Evolutionary conservation across 176 grass and related monocot genomes (phyloP).

Genomic region (Oryza punctata): DNA sequence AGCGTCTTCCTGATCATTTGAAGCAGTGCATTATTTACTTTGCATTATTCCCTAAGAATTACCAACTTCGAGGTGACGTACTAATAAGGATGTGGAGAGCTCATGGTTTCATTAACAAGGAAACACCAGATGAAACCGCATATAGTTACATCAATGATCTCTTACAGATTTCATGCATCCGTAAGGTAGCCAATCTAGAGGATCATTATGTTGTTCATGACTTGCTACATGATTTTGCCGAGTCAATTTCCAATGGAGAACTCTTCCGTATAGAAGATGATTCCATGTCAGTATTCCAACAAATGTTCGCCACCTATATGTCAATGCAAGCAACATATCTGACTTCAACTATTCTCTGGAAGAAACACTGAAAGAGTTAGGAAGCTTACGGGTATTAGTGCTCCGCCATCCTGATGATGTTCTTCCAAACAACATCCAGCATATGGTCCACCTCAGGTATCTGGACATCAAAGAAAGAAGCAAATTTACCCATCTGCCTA

Average conservation of each 20-base stretch:
- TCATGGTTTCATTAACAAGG: conserved; percentile 45
- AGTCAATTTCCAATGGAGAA: conserved; percentile 41
- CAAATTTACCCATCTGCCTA: not conserved
- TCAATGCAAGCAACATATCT: conserved; percentile 35
- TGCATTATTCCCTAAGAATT: conserved; percentile 54
- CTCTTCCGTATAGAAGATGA: conserved; percentile 50
- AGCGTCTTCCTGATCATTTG: conserved; percentile 45
- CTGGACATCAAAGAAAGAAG: conserved; percentile 26
- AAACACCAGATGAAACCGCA: conserved; percentile 37
- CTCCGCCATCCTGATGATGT: conserved; percentile 28
- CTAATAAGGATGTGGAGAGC: conserved; percentile 53
- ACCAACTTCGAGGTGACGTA: conserved; percentile 5
- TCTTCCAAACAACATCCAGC: conserved; percentile 27
- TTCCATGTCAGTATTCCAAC: conserved; percentile 10
- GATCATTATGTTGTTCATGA: conserved; percentile 54
- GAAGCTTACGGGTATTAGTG: conserved; percentile 40
- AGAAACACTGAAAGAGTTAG: conserved; percentile 18
- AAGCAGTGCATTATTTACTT: conserved; percentile 61
- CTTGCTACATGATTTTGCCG: conserved; percentile 58
- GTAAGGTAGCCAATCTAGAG: conserved; percentile 3
- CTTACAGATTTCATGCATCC: conserved; percentile 44
- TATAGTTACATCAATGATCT: conserved; percentile 42
- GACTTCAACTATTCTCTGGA: conserved; percentile 35
- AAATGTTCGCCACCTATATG: conserved; percentile 49
- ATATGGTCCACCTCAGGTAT: conserved; percentile 49